These are phyloP conservation scores for Daldinia sp. DNA, from an alignment of 2,329 filamentous ascomycete genomes.

Conservation along the genomic window DNA sequence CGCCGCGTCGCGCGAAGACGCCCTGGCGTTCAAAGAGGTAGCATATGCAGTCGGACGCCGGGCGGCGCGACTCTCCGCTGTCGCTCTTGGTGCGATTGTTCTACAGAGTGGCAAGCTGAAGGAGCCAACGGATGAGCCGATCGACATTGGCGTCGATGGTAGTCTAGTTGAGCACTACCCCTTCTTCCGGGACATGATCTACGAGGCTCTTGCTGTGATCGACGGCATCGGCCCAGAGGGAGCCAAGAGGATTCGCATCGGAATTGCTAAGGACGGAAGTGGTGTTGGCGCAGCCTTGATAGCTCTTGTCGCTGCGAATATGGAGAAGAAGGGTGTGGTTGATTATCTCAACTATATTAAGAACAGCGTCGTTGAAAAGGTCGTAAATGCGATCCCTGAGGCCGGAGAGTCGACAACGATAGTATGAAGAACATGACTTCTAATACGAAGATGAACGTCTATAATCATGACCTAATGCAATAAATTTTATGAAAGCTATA, in stretches of 20 bases:
- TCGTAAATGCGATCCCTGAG: conserved; percentile 39
- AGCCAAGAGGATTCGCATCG: conserved; percentile 88
- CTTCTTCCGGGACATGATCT: conserved; percentile 86
- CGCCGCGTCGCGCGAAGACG: conserved; percentile 81
- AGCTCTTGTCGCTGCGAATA: conserved; percentile 82
- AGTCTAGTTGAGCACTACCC: conserved; percentile 96
- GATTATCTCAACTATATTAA: conserved; percentile 55
- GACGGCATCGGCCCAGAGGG: conserved; percentile 79
- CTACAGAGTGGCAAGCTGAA: conserved; percentile 79
- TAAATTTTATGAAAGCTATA: conserved; percentile 18
- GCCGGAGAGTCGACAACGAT: conserved; percentile 39
- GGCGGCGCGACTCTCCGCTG: conserved; percentile 85
- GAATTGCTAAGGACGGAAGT: conserved; percentile 95
- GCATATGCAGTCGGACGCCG: conserved; percentile 86
- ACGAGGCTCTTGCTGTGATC: conserved; percentile 80
- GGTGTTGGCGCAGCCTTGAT: conserved; percentile 96
- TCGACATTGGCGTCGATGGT: conserved; percentile 94
- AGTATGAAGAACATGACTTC: conserved; percentile 18
- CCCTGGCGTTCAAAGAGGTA: conserved; percentile 84
- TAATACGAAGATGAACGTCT: conserved; percentile 11
- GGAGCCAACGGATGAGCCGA: conserved; percentile 70
- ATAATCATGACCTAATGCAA: conserved; percentile 36
- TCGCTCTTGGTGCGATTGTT: conserved; percentile 85
- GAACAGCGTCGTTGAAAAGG: conserved; percentile 49
- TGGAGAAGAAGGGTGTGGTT: conserved; percentile 57